Base-by-base conservation (phyloP, 1,284 basidiomycete genomes). In the Ceratobasidium papillatum region DNA sequence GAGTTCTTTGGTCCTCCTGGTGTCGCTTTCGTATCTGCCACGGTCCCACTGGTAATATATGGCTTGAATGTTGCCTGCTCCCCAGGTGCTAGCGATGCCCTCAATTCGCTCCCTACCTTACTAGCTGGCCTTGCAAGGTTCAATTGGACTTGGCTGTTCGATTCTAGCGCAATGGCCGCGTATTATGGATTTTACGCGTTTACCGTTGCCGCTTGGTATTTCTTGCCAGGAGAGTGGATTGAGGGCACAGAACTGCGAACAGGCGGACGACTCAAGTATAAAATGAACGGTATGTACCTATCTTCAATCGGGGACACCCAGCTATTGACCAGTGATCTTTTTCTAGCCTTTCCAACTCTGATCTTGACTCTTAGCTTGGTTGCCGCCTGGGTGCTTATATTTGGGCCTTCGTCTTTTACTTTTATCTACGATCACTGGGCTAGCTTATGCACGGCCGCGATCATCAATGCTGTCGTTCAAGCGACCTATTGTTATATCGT, bases 171-270 rank as follows among this genome's bases (percentile, higher is more conserved):
- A 0, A 82, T 88, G 17, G 79, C 88, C 27, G 87, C 93, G 38
- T 99, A 99, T 84, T 82, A 92, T 69, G 93, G 82, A 0, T 99
- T 97, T 96, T 99, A 99, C 83, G 84, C 89, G 19, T 99, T 92
- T 83, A 92, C 89, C 77, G 89, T 99, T 49, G 82, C 89, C 2
- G 88, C 94, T 11, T 99, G 96, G 96, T 85, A 84, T 11, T 80
- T 96, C 43, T 84, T 99, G 7, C 98, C 98, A 0, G 96, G 95
- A 9, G 92, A 95, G 78, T 88, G 88, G 87, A 86, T 98, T 12
- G 86, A 94, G 76, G 98, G 98, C 14, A 89, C 87, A 7, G 84
- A 87, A 22, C 83, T 99, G 78, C 87, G 98, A 54, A 92, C 91
- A 49, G 97, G 97, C 0, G 85, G 85, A 74, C 90, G 87, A 78